Percentiles rank a stretch among this genome's conserved stretches.
Evolutionary conservation across 228 moss, liverwort and hornwort genomes (phyloP).

Genomic region (Sphagnum magellanicum): DNA sequence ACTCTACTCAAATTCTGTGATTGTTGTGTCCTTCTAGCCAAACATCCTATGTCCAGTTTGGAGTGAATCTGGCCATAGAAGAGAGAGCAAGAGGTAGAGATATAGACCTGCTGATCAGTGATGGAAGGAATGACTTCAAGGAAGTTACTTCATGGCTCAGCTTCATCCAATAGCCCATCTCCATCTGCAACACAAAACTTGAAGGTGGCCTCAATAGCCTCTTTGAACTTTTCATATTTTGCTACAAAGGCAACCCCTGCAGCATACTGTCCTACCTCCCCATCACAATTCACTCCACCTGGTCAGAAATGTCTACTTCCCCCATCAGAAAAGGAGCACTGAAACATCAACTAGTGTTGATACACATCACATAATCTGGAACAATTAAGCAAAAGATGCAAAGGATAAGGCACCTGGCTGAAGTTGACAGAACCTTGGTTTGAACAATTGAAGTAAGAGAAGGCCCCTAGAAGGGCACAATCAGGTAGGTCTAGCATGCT

Average conservation of each 20-base stretch:
- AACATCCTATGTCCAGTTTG: too few relatives aligned
- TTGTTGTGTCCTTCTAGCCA: too few relatives aligned
- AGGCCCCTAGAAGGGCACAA: conserved; percentile 56
- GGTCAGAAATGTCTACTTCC: not conserved
- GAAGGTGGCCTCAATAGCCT: conserved; percentile 54
- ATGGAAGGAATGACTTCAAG: conserved; percentile 55
- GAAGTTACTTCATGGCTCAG: conserved; percentile 52
- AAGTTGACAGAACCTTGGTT: conserved; percentile 60
- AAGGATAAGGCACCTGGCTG: conserved; percentile 51
- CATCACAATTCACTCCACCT: conserved; percentile 13
- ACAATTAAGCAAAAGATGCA: too few relatives aligned
- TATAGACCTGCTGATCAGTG: conserved; percentile 65
- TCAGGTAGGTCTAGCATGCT: conserved; percentile 54
- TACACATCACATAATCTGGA: not conserved
- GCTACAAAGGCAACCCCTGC: conserved; percentile 72
- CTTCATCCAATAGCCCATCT: conserved; percentile 48
- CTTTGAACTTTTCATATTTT: conserved; percentile 62
- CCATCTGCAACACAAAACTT: conserved; percentile 68
- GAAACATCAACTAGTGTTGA: too few relatives aligned
- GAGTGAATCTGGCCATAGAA: too few relatives aligned
- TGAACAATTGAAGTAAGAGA: conserved; percentile 56
- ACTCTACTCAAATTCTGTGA: too few relatives aligned
- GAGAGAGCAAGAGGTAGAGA: conserved; percentile 1
- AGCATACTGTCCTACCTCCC: conserved; percentile 51
- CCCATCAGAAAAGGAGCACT: too few relatives aligned